Percentiles rank a stretch among this genome's conserved stretches.
Evolutionary conservation across 2,329 filamentous ascomycete species (phyloP).

Genomic region (Calonectria hongkongensis): DNA sequence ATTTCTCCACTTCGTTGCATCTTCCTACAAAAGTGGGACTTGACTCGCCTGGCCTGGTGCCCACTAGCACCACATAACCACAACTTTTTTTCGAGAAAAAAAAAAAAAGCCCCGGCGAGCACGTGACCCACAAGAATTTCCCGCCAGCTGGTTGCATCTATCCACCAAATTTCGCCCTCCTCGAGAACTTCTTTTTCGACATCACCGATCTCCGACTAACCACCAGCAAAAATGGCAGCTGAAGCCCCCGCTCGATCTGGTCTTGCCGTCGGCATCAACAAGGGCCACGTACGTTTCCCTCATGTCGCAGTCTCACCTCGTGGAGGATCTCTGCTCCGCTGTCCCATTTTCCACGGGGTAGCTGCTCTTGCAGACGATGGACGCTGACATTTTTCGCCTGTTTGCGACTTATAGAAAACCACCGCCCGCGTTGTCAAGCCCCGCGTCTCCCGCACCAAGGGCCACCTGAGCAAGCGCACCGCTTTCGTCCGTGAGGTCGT

Average conservation of each 20-base stretch:
- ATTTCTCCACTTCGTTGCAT: no score
- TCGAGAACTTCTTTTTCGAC: slow-evolving; percentile 49
- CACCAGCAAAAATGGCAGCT: slow-evolving; percentile 73
- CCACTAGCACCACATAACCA: slow-evolving; percentile 20
- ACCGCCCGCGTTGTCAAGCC: slow-evolving; percentile 86
- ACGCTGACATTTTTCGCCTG: slow-evolving; percentile 70
- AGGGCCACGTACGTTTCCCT: slow-evolving; percentile 75
- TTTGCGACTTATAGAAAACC: slow-evolving; percentile 80
- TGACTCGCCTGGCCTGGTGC: background rate
- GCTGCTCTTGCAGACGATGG: slow-evolving; percentile 73
- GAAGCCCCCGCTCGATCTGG: slow-evolving; percentile 75
- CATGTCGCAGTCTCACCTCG: slow-evolving; percentile 79
- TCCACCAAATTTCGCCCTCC: slow-evolving; percentile 48
- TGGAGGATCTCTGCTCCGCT: slow-evolving; percentile 80
- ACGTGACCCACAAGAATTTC: slow-evolving; percentile 58
- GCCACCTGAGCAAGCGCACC: slow-evolving; percentile 96
- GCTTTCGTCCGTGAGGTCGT: slow-evolving; percentile 97
- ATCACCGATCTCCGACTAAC: slow-evolving; percentile 58
- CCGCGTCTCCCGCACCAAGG: slow-evolving; percentile 91
- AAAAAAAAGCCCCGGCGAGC: slow-evolving; percentile 47
- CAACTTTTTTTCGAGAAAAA: background rate
- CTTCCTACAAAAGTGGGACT: background rate
- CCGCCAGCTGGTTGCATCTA: slow-evolving; percentile 41
- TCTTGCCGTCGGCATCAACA: slow-evolving; percentile 78
- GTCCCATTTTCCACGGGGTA: slow-evolving; percentile 53